A percentile compares a stretch with the other conserved stretches of the same genome.
These are phyloP conservation scores for Podospora pseudopauciseta DNA, from an alignment of 495 filamentous ascomycete genomes.

Conservation along the genomic window DNA sequence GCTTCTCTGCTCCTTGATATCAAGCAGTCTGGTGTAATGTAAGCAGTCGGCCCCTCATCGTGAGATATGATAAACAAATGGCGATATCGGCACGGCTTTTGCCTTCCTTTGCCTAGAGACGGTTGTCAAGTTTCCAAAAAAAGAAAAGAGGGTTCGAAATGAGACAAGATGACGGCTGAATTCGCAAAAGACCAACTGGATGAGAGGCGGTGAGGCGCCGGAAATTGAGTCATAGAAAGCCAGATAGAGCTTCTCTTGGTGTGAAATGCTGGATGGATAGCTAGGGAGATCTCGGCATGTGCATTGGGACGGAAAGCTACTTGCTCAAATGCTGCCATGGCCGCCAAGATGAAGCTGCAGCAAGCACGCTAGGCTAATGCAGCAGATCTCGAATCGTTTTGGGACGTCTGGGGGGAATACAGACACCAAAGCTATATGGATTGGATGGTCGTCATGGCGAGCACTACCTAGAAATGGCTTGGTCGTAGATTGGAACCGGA, in stretches of 20 bases:
- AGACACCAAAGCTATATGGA: neutral
- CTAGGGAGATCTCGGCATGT: slow-evolving; percentile 6
- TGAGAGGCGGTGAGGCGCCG: neutral
- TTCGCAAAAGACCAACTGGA: neutral
- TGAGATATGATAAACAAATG: neutral
- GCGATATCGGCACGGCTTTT: neutral
- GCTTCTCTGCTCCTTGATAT: neutral
- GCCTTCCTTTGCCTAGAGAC: neutral
- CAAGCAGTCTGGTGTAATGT: neutral
- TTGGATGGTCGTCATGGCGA: neutral
- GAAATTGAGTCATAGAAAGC: slow-evolving; percentile 4
- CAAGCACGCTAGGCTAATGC: slow-evolving; percentile 14
- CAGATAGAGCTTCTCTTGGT: neutral
- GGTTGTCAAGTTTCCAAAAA: neutral
- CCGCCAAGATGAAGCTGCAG: slow-evolving; percentile 16
- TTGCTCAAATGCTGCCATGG: neutral
- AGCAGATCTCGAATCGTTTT: slow-evolving; percentile 17
- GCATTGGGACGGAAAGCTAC: slow-evolving; percentile 4
- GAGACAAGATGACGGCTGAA: slow-evolving; percentile 2
- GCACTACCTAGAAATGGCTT: neutral
- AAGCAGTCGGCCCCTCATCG: neutral
- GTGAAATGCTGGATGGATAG: neutral
- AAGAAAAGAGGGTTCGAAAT: neutral
- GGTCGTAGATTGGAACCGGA: neutral
- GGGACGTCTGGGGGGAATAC: neutral